These are phyloP conservation scores for Scleromitrula shiraiana DNA, from an alignment of 2,329 filamentous ascomycete species.

Conservation along the genomic window DNA sequence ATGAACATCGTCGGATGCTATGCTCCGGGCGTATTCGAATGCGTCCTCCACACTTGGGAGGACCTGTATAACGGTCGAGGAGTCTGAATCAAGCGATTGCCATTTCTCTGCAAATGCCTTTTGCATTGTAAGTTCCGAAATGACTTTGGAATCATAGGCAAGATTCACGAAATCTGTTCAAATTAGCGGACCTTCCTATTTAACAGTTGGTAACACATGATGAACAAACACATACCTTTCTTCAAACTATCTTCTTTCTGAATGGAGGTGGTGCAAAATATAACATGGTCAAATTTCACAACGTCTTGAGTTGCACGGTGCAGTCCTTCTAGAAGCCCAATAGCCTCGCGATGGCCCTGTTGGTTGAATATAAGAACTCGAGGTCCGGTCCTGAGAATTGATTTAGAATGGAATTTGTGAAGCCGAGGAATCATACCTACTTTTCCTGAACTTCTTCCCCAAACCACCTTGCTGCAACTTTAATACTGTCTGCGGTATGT, in stretches of 20 bases:
- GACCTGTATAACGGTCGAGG: conserved; percentile 26
- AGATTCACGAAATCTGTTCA: conserved; percentile 52
- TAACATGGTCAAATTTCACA: conserved; percentile 57
- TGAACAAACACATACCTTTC: conserved; percentile 25
- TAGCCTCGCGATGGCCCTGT: conserved; percentile 39
- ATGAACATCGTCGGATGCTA: conserved; percentile 25
- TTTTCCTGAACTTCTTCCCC: conserved; percentile 37
- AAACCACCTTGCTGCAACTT: conserved; percentile 78
- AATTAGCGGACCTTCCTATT: too few species aligned
- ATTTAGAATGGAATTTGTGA: not conserved
- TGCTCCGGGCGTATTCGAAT: conserved; percentile 37
- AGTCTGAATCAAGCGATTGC: conserved; percentile 11
- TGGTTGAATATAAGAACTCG: conserved; percentile 83
- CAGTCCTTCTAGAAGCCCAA: conserved; percentile 45
- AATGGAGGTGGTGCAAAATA: conserved; percentile 70
- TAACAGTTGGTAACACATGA: too few species aligned
- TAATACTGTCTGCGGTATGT: conserved; percentile 85
- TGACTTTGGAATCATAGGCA: conserved; percentile 28
- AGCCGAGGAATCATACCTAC: conserved; percentile 10
- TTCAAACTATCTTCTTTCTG: conserved; percentile 48
- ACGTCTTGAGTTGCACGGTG: conserved; percentile 36
- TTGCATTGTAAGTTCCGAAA: conserved; percentile 58
- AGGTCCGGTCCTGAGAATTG: conserved; percentile 30
- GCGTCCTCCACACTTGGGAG: conserved; percentile 50
- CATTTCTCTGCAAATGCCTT: conserved; percentile 38